Percentiles rank a stretch among this genome's conserved stretches.
Conservation (phyloP, 495 filamentous ascomycete genomes). For the Apodospora peruviana region DNA sequence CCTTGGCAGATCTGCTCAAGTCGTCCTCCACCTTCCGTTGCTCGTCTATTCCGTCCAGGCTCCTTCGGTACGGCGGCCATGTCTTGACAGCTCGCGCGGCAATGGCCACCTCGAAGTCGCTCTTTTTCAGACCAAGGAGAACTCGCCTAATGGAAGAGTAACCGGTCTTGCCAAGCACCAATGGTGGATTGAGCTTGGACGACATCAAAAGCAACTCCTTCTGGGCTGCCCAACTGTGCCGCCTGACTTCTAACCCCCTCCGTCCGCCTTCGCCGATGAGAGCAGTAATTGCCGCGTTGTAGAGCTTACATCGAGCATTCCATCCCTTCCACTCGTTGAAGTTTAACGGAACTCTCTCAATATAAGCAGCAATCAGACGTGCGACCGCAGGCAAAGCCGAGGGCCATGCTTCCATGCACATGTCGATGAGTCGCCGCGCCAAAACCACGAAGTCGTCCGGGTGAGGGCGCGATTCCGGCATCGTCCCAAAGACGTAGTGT, state of each 20-base stretch:
- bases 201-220: constrained; percentile 33
- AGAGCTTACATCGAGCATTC: constrained; percentile 20
- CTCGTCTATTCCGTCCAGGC: constrained; percentile 40
- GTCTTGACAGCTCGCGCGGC: constrained; percentile 32
- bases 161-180: constrained; percentile 30
- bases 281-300: constrained; percentile 29
- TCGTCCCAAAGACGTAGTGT: constrained; percentile 17
- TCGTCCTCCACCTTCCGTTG: constrained; percentile 34
- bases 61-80: constrained; percentile 41
- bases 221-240: constrained; percentile 43
- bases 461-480: background rate
- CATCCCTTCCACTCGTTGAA: constrained; percentile 9
- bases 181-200: constrained; percentile 23
- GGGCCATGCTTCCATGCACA: constrained; percentile 29
- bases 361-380: constrained; percentile 27
- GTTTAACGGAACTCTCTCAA: constrained; percentile 20
- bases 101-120: constrained; percentile 26
- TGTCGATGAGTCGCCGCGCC: constrained; percentile 25
- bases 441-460: constrained; percentile 21
- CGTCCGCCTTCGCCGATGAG: constrained; percentile 23
- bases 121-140: constrained; percentile 33
- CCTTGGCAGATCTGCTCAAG: constrained; percentile 33
- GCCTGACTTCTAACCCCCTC: constrained; percentile 24
- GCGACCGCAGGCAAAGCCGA: constrained; percentile 27
- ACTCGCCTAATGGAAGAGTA: constrained; percentile 36